phyloP scores from a whole-genome alignment of 495 filamentous ascomycete species.

The Aspergillus leporis region DNA sequence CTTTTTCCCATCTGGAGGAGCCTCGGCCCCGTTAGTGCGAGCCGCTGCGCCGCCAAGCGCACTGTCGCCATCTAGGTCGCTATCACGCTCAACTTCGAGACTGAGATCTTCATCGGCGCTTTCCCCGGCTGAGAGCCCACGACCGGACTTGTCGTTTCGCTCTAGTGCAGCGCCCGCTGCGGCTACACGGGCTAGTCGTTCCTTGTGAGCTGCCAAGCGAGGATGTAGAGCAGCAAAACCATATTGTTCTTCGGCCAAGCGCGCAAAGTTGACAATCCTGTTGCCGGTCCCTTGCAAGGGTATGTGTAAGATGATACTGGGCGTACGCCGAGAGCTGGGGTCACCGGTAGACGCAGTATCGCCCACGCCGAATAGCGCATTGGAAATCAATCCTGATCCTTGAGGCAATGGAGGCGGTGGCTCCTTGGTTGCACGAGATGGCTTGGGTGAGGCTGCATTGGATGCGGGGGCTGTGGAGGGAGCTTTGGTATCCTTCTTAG shows the following conservation, averaged over 20 bases:
- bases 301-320: conserved; percentile 83
- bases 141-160: conserved; percentile 52
- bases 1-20: conserved; percentile 58
- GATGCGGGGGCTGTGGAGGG: conserved; percentile 52
- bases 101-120: conserved; percentile 58
- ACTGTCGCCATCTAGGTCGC: conserved; percentile 70
- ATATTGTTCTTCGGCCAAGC: conserved; percentile 88
- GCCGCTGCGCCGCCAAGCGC: conserved; percentile 64
- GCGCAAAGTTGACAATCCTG: conserved; percentile 93
- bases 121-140: conserved; percentile 63
- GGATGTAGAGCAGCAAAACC: conserved; percentile 94
- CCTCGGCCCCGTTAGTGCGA: conserved; percentile 52
- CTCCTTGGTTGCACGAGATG: conserved; percentile 52
- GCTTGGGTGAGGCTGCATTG: conserved; percentile 61
- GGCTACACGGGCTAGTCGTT: conserved; percentile 76
- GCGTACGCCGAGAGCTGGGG: conserved; percentile 52
- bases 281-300: conserved; percentile 77
- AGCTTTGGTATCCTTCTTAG: conserved; percentile 40
- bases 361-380: conserved; percentile 58
- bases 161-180: conserved; percentile 82
- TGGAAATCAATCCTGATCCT: conserved; percentile 68
- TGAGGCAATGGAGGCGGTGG: conserved; percentile 57
- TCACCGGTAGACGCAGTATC: conserved; percentile 38
- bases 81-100: conserved; percentile 46
- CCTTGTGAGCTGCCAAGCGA: conserved; percentile 79